Evolutionary conservation across 768 basidiomycete species (phyloP).

Genomic region (Pleurotus cornucopiae): DNA sequence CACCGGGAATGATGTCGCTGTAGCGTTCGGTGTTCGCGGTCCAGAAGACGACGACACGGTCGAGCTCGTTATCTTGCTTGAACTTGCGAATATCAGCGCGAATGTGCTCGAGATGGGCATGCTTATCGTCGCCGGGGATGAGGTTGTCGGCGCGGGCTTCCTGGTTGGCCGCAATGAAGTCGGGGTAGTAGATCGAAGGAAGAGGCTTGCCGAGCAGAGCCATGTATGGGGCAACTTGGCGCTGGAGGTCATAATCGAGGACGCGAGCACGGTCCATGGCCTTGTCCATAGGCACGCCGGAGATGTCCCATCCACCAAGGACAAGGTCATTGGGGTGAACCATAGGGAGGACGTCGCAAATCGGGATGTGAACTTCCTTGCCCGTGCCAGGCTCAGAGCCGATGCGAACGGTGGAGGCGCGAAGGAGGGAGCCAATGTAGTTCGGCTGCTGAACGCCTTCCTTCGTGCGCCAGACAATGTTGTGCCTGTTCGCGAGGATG

Average conservation of each 20-base stretch:
- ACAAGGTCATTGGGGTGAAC: conserved; percentile 98
- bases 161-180: conserved; percentile 98
- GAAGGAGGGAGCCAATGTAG: conserved; percentile 95
- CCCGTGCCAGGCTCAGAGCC: conserved; percentile 76
- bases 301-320: conserved; percentile 98
- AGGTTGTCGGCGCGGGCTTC: conserved; percentile 94
- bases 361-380: conserved; percentile 89
- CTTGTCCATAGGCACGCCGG: conserved; percentile 75
- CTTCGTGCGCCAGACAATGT: conserved; percentile 95
- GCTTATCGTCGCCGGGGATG: conserved; percentile 81
- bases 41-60: conserved; percentile 94
- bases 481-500: conserved; percentile 92
- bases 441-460: conserved; percentile 89
- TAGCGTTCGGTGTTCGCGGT: conserved; percentile 99
- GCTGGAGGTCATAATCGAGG: conserved; percentile 94
- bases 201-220: conserved; percentile 75
- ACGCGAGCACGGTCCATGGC: conserved; percentile 94
- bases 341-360: conserved; percentile 93
- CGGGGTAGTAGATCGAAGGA: conserved; percentile 95
- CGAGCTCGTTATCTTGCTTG: conserved; percentile 78
- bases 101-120: conserved; percentile 86
- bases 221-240: conserved; percentile 89
- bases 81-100: conserved; percentile 93
- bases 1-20: conserved; percentile 88
- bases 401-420: conserved; percentile 91